Conservation (phyloP, 2,329 filamentous ascomycete species). For the Diplocarpon mali region DNA sequence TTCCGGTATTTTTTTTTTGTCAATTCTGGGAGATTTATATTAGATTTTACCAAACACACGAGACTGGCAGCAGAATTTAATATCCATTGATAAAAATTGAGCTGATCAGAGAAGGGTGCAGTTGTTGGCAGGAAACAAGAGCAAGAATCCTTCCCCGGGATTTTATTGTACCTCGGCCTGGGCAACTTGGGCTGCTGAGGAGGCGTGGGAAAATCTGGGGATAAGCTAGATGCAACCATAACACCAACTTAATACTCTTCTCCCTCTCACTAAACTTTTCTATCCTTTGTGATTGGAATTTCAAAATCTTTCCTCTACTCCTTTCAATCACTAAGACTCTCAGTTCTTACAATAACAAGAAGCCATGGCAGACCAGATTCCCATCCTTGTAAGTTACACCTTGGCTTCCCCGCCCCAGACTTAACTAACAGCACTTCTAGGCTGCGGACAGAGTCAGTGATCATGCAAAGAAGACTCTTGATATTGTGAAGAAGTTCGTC, state of each 20-base stretch:
- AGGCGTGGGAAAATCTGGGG: constrained; percentile 13
- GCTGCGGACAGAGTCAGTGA: constrained; percentile 56
- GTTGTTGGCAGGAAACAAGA: neutral
- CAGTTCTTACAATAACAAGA: neutral
- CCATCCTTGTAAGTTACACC: constrained; percentile 32
- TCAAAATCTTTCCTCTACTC: neutral
- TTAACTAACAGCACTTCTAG: constrained; percentile 17
- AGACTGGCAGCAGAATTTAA: too few relatives aligned
- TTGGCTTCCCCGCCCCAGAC: constrained; percentile 4
- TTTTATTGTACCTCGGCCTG: constrained; percentile 16
- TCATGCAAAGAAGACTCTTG: constrained; percentile 70
- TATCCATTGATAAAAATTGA: neutral
- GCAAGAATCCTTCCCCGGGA: too few relatives aligned
- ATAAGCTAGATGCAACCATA: constrained; percentile 13
- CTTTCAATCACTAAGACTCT: neutral
- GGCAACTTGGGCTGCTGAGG: constrained; percentile 9
- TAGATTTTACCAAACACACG: too few relatives aligned
- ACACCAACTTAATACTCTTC: neutral
- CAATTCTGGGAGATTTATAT: too few relatives aligned
- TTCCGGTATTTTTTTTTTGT: too few relatives aligned
- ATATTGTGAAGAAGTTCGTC: constrained; percentile 88
- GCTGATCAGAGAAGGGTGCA: neutral
- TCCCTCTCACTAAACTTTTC: neutral
- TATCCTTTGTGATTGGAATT: neutral
- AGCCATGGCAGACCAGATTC: constrained; percentile 36